These are phyloP conservation scores for Penicillium sp. DNA, from an alignment of 2,329 filamentous ascomycete species.

Conservation along the genomic window DNA sequence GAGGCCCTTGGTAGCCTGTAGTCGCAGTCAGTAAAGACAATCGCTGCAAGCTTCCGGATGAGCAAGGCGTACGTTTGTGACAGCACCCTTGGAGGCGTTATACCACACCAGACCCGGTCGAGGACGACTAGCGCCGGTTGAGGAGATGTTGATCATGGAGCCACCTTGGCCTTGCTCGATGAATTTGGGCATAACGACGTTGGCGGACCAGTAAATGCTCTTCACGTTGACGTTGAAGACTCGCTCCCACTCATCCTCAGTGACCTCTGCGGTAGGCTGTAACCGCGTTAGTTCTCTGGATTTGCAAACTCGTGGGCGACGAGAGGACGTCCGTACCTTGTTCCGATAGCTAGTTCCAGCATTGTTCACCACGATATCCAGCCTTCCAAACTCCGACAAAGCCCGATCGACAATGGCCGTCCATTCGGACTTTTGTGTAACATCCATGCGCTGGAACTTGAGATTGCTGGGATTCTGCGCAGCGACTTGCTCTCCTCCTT, in stretches of 20 bases:
- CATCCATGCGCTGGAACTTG: constrained; percentile 38
- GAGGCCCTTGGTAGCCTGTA: constrained; percentile 63
- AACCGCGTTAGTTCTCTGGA: background rate
- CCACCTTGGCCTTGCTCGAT: constrained; percentile 45
- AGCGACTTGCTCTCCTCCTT: constrained; percentile 36
- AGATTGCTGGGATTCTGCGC: constrained; percentile 32
- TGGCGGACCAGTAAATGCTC: constrained; percentile 41
- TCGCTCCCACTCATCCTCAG: constrained; percentile 46
- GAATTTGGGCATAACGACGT: constrained; percentile 37
- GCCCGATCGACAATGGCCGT: constrained; percentile 31
- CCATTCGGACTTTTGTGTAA: constrained; percentile 39
- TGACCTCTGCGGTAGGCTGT: constrained; percentile 44
- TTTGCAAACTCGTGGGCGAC: background rate
- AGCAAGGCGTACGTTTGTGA: constrained; percentile 19
- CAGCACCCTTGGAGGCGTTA: constrained; percentile 48
- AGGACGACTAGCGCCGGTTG: constrained; percentile 45
- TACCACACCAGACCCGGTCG: constrained; percentile 50
- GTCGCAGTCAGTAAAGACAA: background rate
- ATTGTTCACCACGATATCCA: constrained; percentile 53
- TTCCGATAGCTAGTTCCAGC: constrained; percentile 47
- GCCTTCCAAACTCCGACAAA: constrained; percentile 32
- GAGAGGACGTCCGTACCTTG: constrained; percentile 30
- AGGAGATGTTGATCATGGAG: constrained; percentile 49
- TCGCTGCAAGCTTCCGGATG: no score
- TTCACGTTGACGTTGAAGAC: constrained; percentile 50